phyloP scores from a whole-genome alignment of 495 filamentous ascomycete species.

The Penicillium fimorum region DNA sequence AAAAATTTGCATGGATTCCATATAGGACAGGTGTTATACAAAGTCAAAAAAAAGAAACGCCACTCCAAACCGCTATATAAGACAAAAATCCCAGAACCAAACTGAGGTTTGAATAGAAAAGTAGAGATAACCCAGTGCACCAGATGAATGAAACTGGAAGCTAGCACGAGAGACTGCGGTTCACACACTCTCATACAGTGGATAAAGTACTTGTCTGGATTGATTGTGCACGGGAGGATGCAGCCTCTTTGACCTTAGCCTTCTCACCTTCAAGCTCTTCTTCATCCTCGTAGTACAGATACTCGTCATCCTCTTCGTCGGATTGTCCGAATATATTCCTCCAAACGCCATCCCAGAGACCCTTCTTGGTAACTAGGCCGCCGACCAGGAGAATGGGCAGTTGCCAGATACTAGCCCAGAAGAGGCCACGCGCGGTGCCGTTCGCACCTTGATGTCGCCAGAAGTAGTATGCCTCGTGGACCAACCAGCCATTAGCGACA shows the following conservation, averaged over 20 bases:
- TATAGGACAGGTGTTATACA: conserved; percentile 30
- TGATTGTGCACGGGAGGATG: conserved; percentile 3
- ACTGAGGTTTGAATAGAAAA: background rate
- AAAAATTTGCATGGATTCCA: conserved; percentile 10
- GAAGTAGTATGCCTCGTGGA: conserved; percentile 76
- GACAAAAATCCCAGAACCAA: conserved; percentile 14
- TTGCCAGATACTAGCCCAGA: conserved; percentile 99
- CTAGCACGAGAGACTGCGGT: background rate
- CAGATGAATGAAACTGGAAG: conserved; percentile 1
- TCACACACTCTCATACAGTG: conserved; percentile 9
- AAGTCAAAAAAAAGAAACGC: conserved; percentile 20
- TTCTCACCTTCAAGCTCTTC: conserved; percentile 22
- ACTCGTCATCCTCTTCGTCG: conserved; percentile 46
- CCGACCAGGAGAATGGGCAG: conserved; percentile 86
- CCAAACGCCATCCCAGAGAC: conserved; percentile 86
- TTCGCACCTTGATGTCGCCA: conserved; percentile 74
- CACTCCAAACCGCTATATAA: conserved; percentile 28
- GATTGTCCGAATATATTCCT: conserved; percentile 56
- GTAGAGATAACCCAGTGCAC: background rate
- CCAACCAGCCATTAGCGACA: conserved; percentile 84
- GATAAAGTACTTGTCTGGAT: conserved; percentile 17
- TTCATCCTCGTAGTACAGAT: conserved; percentile 40
- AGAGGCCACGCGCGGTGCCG: conserved; percentile 80
- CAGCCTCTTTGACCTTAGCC: background rate
- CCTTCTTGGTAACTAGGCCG: conserved; percentile 92